A percentile compares a stretch with the other conserved stretches of the same genome.
These are phyloP conservation scores for Sphaerostilbella broomeana DNA, from an alignment of 2,329 filamentous ascomycete species.

Conservation along the genomic window DNA sequence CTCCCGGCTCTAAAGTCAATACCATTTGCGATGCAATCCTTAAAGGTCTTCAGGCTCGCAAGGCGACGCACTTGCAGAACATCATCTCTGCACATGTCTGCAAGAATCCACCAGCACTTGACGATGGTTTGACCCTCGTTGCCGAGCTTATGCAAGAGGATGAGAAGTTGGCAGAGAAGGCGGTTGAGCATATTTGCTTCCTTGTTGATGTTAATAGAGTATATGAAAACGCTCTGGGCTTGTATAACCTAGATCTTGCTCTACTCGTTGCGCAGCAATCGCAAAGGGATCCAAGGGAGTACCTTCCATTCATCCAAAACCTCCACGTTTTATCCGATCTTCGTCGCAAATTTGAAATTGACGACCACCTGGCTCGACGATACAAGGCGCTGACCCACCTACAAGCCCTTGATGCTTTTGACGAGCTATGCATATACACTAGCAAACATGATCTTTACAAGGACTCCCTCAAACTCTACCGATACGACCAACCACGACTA, in stretches of 20 bases:
- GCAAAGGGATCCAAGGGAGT: constrained; percentile 91
- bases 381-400: constrained; percentile 73
- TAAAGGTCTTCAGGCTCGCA: constrained; percentile 54
- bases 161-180: constrained; percentile 70
- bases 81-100: constrained; percentile 92
- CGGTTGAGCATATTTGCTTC: constrained; percentile 96
- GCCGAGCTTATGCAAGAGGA: constrained; percentile 65
- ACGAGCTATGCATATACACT: constrained; percentile 72
- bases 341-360: constrained; percentile 75
- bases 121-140: constrained; percentile 75
- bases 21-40: constrained; percentile 81
- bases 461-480: constrained; percentile 71
- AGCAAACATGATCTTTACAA: constrained; percentile 75
- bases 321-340: constrained; percentile 67
- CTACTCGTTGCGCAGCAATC: constrained; percentile 91
- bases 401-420: constrained; percentile 64
- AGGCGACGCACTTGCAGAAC: constrained; percentile 70
- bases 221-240: constrained; percentile 81
- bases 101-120: constrained; percentile 84
- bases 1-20: constrained; percentile 63
- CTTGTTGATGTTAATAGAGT: constrained; percentile 87
- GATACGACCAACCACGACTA: constrained; percentile 66
- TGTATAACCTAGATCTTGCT: constrained; percentile 87
- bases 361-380: constrained; percentile 74
- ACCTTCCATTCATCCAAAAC: constrained; percentile 86